Conservation (phyloP, 495 filamentous ascomycete genomes). For the Daldinia concentrica region DNA sequence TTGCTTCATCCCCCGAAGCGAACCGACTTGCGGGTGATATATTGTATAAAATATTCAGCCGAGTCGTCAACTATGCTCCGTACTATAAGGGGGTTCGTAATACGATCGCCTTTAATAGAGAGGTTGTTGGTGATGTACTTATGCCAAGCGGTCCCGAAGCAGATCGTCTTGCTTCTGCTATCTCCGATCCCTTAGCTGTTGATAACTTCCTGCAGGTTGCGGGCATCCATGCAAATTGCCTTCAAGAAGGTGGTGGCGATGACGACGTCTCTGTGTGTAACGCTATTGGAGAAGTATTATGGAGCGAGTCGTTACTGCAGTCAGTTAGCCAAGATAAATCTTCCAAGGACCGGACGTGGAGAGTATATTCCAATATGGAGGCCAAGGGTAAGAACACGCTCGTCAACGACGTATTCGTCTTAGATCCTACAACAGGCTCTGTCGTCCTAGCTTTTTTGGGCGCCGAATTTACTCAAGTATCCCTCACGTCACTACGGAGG, state of each 20-base stretch:
- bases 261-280: conserved; percentile 25
- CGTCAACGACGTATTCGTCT: conserved; percentile 52
- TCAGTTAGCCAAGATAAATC: background rate
- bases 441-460: conserved; percentile 46
- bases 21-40: conserved; percentile 28
- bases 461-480: conserved; percentile 45
- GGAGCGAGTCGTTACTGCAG: conserved; percentile 24
- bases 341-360: conserved; percentile 23
- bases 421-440: conserved; percentile 30
- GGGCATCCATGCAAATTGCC: conserved; percentile 53
- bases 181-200: conserved; percentile 22
- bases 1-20: conserved; percentile 13
- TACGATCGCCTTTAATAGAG: conserved; percentile 41
- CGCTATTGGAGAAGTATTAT: conserved; percentile 24
- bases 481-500: conserved; percentile 39
- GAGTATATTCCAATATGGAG: conserved; percentile 40
- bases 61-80: conserved; percentile 48
- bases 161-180: conserved; percentile 5
- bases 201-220: conserved; percentile 57
- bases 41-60: conserved; percentile 49
- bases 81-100: conserved; percentile 51
- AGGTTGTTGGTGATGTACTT: conserved; percentile 45
- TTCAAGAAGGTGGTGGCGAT: conserved; percentile 10
- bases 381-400: conserved; percentile 29
- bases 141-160: conserved; percentile 30